Evolutionary conservation across 2,329 filamentous ascomycete genomes (phyloP), one percentile per base, ranked within the genome.

Genomic region (Pseudocercospora cruenta): DNA sequence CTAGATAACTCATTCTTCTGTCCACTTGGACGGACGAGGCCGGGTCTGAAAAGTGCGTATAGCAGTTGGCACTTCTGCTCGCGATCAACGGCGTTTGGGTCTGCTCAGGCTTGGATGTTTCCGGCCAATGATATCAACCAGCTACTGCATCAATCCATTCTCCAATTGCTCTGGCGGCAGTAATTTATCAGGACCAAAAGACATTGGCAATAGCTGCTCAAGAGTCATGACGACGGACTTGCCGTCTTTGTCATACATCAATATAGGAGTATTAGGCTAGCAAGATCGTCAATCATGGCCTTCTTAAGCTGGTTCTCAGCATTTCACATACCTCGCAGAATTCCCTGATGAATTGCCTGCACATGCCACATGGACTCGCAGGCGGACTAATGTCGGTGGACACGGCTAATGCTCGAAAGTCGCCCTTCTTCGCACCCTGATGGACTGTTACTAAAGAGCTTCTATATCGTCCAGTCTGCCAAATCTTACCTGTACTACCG

Each of bases 191-290:
- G 83, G 83, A n/a, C 84, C 83, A 74, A 86, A 86, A 67, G 81
- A 82, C 80, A 85, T 79, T 2, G 84, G 84, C 71, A 86, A 72
- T 65, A 86, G 69, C 74, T 92, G 84, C 70, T 88, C 87, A 64
- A 96, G 81, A 24, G 84, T 90, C 80, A 88, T 83, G 24, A 92
- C 87, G n/a, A 88, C 82, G 73, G 86, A 93, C 67, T 90, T 86
- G 1, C 89, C 90, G 69, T 93, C 86, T 78, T 89, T 90, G 78
- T 96, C 93, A 79, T 96, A 96, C 94, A 98, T 96, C 77, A 97
- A 88, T 64, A 99, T 86, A 0, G 93, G 94, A 65, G 87, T 88
- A 5, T 84, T 73, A 47, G 71, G 71, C 75, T 75, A 39, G 43
- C 47, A 19, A 19, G 53, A 5, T 9, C 12, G 58, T 67, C 54